phyloP scores from a whole-genome alignment of 2,329 filamentous ascomycete species.

The Calonectria naviculata region DNA sequence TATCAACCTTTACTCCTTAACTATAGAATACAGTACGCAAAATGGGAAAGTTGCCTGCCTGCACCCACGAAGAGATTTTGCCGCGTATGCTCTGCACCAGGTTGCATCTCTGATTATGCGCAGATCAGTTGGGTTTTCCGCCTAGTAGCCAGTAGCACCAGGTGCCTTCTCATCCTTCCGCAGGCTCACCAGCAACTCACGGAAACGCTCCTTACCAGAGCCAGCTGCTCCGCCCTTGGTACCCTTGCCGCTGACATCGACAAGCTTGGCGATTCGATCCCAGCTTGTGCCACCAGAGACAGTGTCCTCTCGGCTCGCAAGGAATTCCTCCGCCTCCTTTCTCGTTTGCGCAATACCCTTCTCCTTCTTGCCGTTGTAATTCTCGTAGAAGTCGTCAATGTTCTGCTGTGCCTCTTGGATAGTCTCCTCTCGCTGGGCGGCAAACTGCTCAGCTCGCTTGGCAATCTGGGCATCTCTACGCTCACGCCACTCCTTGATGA shows the following conservation, averaged over 20 bases:
- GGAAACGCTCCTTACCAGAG: conserved; percentile 95
- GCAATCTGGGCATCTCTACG: conserved; percentile 84
- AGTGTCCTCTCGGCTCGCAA: conserved; percentile 89
- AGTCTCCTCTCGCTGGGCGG: conserved; percentile 84
- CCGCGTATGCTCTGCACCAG: conserved; percentile 34
- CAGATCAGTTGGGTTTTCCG: conserved; percentile 7
- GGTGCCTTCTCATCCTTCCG: conserved; percentile 92
- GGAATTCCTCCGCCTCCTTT: conserved; percentile 93
- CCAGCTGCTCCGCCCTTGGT: conserved; percentile 86
- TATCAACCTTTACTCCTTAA: conserved; percentile 44
- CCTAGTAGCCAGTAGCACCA: conserved; percentile 71
- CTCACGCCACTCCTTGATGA: conserved; percentile 92
- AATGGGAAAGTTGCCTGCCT: conserved; percentile 36
- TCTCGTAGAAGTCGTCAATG: conserved; percentile 99
- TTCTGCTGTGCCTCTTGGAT: conserved; percentile 90
- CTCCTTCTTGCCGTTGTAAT: conserved; percentile 98
- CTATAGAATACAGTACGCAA: conserved; percentile 43
- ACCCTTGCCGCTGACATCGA: conserved; percentile 97
- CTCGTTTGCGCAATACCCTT: conserved; percentile 90
- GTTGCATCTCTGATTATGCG: conserved; percentile 23
- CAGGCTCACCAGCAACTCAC: conserved; percentile 87
- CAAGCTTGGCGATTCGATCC: conserved; percentile 97
- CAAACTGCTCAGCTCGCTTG: conserved; percentile 87
- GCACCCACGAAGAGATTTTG: conserved; percentile 31
- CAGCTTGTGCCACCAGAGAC: conserved; percentile 96